Conservation (phyloP, 2,329 filamentous ascomycete species). For the Fusarium sp. region DNA sequence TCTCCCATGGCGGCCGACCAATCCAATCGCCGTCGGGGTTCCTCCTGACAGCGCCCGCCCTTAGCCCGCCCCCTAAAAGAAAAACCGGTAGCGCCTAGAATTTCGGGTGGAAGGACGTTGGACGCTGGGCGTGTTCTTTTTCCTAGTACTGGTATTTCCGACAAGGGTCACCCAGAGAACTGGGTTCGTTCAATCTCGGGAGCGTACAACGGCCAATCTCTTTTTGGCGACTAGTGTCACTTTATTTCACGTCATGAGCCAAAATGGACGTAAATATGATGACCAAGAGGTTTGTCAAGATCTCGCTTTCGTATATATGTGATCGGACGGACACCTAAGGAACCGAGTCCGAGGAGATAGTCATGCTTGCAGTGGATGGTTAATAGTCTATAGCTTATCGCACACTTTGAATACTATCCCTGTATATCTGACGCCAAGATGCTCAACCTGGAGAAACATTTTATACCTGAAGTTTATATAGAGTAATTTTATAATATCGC, state of each 20-base stretch:
- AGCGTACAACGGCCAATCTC: neutral
- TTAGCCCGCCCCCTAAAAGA: neutral
- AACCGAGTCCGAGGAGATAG: neutral
- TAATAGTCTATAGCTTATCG: neutral
- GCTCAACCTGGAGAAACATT: neutral
- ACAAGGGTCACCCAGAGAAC: constrained; percentile 23
- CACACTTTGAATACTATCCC: neutral
- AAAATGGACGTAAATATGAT: neutral
- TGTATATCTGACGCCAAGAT: neutral
- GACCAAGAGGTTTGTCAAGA: neutral
- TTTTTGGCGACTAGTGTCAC: neutral
- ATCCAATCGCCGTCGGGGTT: neutral
- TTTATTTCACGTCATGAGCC: neutral
- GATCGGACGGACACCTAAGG: neutral
- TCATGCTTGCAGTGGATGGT: neutral
- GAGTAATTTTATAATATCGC: neutral
- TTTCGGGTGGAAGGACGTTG: constrained; percentile 19
- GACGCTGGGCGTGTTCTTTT: neutral
- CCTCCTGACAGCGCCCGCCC: constrained; percentile 3
- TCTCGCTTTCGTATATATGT: neutral
- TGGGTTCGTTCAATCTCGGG: constrained; percentile 7
- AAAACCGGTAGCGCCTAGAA: constrained; percentile 34
- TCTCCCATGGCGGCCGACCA: neutral
- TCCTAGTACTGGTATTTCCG: neutral
- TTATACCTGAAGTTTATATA: neutral